Conservation (phyloP, 1,284 basidiomycete species). For the Apiotrichum veenhuisii region DNA sequence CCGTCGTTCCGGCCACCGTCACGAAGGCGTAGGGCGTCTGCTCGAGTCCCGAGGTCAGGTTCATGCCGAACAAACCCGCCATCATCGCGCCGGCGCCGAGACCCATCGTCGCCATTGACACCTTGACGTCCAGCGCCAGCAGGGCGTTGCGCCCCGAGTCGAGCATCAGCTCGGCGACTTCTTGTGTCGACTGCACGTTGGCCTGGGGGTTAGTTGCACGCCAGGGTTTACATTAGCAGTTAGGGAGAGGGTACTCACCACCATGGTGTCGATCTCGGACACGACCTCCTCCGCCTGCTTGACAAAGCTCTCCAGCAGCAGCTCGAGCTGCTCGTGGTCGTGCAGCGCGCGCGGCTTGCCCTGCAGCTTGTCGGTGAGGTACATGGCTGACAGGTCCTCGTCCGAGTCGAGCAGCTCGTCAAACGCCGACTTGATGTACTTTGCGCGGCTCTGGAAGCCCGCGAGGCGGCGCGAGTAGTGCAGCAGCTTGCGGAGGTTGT, state of each 20-base stretch:
- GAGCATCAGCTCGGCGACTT: conserved; percentile 93
- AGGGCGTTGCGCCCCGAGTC: conserved; percentile 94
- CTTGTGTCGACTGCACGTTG: conserved; percentile 93
- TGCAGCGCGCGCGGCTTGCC: conserved; percentile 57
- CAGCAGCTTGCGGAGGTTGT: conserved; percentile 81
- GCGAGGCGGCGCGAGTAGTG: conserved; percentile 83
- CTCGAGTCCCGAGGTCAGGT: conserved; percentile 57
- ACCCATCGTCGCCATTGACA: conserved; percentile 92
- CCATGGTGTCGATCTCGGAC: conserved; percentile 81
- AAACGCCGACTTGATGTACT: conserved; percentile 80
- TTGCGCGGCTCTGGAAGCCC: conserved; percentile 82
- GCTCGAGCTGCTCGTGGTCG: conserved; percentile 90
- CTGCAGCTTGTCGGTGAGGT: conserved; percentile 74
- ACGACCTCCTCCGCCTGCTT: conserved; percentile 97
- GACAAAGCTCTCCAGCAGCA: conserved; percentile 85
- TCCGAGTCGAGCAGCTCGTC: conserved; percentile 90
- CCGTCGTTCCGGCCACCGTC: conserved; percentile 38
- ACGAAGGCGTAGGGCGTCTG: conserved; percentile 48
- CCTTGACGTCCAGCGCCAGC: conserved; percentile 83
- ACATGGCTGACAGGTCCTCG: conserved; percentile 89
- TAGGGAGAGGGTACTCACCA: conserved; percentile 54
- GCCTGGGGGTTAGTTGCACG: conserved; percentile 52
- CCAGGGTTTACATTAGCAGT: background rate
- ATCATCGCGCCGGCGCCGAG: conserved; percentile 88
- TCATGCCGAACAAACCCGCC: conserved; percentile 94